phyloP scores from a whole-genome alignment of 441 rosid genomes.

The Dalechampia spathulata region DNA sequence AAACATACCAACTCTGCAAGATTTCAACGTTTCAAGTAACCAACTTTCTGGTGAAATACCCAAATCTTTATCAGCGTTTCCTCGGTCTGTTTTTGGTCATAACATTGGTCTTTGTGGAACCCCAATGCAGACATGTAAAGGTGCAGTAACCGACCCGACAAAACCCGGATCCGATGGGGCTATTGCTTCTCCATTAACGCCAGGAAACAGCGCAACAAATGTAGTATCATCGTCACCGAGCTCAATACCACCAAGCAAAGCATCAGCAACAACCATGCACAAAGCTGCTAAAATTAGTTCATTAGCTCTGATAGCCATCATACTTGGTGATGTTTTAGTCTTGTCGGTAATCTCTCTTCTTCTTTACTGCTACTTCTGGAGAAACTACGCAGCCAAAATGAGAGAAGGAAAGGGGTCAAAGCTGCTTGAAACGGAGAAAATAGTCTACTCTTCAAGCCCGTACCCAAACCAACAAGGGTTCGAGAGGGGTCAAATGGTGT shows the following conservation, averaged over 20 bases:
- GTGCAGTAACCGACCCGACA: constrained; percentile 49
- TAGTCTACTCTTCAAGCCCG: constrained; percentile 34
- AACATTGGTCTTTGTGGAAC: constrained; percentile 70
- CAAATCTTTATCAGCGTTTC: constrained; percentile 28
- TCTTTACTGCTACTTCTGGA: constrained; percentile 46
- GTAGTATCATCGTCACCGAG: constrained; percentile 35
- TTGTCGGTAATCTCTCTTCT: constrained; percentile 34
- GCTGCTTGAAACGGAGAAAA: constrained; percentile 35
- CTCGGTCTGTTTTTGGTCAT: constrained; percentile 40
- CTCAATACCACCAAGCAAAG: constrained; percentile 29
- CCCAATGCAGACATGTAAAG: constrained; percentile 48
- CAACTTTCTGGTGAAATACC: constrained; percentile 69
- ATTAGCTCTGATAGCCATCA: constrained; percentile 49
- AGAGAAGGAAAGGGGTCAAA: constrained; percentile 51
- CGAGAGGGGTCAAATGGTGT: constrained; percentile 55
- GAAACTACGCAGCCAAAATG: constrained; percentile 23
- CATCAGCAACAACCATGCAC: constrained; percentile 8
- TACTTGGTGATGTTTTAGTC: constrained; percentile 56
- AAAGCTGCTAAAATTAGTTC: constrained; percentile 42
- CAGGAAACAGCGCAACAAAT: constrained; percentile 35
- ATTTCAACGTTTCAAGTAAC: constrained; percentile 76
- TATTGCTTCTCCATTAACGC: constrained; percentile 36
- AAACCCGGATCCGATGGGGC: constrained; percentile 23
- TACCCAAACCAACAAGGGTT: constrained; percentile 32
- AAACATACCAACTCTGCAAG: constrained; percentile 34